These are phyloP conservation scores for Dunaliella primolecta DNA, from an alignment of 139 green algal species.

Conservation along the genomic window DNA sequence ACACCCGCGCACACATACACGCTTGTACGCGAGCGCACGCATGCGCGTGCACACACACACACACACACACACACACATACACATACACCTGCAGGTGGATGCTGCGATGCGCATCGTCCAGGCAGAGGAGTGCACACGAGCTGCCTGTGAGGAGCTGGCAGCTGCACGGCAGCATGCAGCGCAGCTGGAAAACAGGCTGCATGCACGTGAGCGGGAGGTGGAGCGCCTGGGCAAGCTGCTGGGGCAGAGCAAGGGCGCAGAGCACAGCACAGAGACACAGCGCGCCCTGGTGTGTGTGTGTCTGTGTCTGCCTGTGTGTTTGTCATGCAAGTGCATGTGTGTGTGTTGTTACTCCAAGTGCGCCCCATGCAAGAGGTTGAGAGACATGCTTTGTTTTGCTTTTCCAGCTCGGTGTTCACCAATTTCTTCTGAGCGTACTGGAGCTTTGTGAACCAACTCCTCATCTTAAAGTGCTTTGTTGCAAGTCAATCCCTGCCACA, in stretches of 20 bases:
- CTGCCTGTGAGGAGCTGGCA: not conserved
- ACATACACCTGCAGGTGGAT: not conserved
- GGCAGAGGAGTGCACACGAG: not conserved
- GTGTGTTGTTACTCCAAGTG: no score
- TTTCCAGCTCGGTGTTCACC: no score
- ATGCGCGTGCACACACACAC: no score
- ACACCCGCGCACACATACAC: no score
- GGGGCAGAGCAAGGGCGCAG: not conserved
- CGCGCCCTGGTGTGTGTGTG: not conserved
- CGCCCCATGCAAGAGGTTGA: no score
- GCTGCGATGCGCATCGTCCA: not conserved
- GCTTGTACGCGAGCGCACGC: no score
- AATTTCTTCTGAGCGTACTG: no score
- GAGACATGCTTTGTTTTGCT: no score
- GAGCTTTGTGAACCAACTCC: no score
- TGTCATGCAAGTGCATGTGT: slow-evolving; percentile 12
- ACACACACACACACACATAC: no score
- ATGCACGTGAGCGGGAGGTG: slow-evolving; percentile 8
- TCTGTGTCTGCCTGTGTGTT: not conserved
- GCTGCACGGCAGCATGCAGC: not conserved
- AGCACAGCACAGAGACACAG: slow-evolving; percentile 11
- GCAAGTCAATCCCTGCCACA: no score
- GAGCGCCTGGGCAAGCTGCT: slow-evolving; percentile 8
- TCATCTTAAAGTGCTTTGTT: no score
- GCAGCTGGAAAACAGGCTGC: slow-evolving; percentile 18